A percentile compares a stretch with the other conserved stretches of the same genome.
These are phyloP conservation scores for Malbranchea zuffiana DNA, from an alignment of 2,329 filamentous ascomycete species.

Conservation along the genomic window DNA sequence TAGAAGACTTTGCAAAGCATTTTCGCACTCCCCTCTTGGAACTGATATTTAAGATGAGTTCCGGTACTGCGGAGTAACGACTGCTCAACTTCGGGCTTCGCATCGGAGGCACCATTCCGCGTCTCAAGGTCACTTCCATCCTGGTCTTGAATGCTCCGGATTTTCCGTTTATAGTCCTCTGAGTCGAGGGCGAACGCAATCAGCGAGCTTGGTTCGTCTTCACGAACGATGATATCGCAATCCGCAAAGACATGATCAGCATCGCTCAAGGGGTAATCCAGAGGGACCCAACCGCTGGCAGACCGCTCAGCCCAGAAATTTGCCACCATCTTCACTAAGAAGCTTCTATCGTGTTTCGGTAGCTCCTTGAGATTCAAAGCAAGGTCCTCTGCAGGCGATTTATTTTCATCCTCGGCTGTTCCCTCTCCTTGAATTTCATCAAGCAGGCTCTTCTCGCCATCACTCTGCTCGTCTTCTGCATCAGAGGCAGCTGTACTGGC, in stretches of 20 bases:
- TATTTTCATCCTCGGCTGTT: conserved; percentile 43
- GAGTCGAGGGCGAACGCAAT: conserved; percentile 88
- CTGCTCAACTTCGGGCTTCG: conserved; percentile 69
- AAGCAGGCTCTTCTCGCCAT: conserved; percentile 57
- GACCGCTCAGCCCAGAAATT: conserved; percentile 98
- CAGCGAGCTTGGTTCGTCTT: conserved; percentile 93
- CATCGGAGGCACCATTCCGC: conserved; percentile 33
- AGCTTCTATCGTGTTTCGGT: conserved; percentile 85
- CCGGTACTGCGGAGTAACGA: conserved; percentile 75
- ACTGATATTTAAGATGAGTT: conserved; percentile 92
- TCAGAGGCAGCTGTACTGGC: conserved; percentile 46
- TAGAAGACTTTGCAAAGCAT: conserved; percentile 99
- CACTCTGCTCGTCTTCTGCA: conserved; percentile 56
- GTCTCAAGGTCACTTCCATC: conserved; percentile 21
- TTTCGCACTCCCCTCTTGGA: conserved; percentile 81
- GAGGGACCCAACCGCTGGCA: conserved; percentile 80
- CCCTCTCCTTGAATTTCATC: conserved; percentile 37
- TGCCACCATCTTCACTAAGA: conserved; percentile 86
- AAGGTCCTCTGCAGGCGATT: conserved; percentile 43
- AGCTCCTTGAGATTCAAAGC: conserved; percentile 58
- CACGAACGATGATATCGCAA: conserved; percentile 90
- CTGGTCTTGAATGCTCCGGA: conserved; percentile 38
- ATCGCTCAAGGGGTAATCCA: conserved; percentile 82
- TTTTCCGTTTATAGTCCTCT: conserved; percentile 72
- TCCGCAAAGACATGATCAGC: conserved; percentile 95